Evolutionary conservation across 1,284 basidiomycete species (phyloP), one percentile per base, ranked within the genome.

Genomic region (Erythrobasidium hasegawianum): DNA sequence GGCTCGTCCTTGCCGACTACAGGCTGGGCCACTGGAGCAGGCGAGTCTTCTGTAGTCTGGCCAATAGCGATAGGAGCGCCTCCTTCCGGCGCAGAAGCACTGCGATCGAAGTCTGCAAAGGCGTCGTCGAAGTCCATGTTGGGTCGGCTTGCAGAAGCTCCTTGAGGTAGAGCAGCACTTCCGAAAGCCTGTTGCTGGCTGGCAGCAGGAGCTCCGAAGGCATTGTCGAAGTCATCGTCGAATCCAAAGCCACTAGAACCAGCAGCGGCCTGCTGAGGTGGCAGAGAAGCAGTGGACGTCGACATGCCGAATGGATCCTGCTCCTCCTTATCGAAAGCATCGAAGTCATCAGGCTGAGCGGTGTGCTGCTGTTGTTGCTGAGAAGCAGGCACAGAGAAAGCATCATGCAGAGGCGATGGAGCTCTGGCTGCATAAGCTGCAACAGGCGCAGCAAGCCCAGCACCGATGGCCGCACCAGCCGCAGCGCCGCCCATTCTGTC

Each of bases 221-320:
- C 70, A 49, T 75, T 71, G 24, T 73, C 76, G 68, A 78, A 78
- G 55, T 71, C 73, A 62, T 73, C 72, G 26, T 58, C 59, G n/a
- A 64, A 55, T 14, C 55, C 33, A 49, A 61, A 57, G 20, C 33
- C 54, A 40, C 67, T 33, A 0, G n/a, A 29, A n/a, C 20, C 40
- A 11, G 57, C 47, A 8, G 57, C 10, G 5, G 49, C 57, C 14
- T 33, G 43, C 29, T 41, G 24, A 26, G 57, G 49, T 43, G 57
- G 40, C 10, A 41, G n/a, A 45, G 54, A 47, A 53, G 40, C 49
- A 26, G 61, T 14, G 13, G 56, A n/a, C 2, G 62, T 26, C 5
- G 64, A 57, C 40, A 81, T 76, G 33, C 83, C 85, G 72, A 89
- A 88, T 3, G 86, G 82, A 75, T 87, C 86, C 65, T 86, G 67